phyloP scores from a whole-genome alignment of 2,329 filamentous ascomycete species.

The Rhynchosporium secalis region DNA sequence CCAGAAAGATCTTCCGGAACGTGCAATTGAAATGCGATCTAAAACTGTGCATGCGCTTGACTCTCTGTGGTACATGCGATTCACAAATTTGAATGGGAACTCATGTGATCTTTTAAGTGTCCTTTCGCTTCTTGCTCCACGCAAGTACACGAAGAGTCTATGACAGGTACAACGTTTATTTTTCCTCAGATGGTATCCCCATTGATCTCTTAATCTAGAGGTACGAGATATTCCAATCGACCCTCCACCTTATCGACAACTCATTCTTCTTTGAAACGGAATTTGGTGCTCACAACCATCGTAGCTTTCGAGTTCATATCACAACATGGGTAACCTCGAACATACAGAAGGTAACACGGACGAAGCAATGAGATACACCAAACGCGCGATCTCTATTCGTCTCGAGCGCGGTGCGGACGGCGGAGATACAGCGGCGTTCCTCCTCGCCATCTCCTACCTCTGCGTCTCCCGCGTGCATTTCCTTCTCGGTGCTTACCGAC shows the following conservation, averaged over 20 bases:
- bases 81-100: slow-evolving; percentile 19
- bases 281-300: neutral
- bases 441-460: slow-evolving; percentile 28
- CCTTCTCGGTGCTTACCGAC: slow-evolving; percentile 12
- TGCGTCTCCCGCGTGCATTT: slow-evolving; percentile 21
- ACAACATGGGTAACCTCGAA: slow-evolving; percentile 32
- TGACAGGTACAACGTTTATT: too few relatives aligned
- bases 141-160: slow-evolving; percentile 4
- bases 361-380: slow-evolving; percentile 25
- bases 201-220: slow-evolving; percentile 30
- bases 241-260: too few relatives aligned
- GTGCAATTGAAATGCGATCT: slow-evolving; percentile 15
- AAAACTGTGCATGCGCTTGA: slow-evolving; percentile 21
- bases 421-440: slow-evolving; percentile 18
- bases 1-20: slow-evolving; percentile 19
- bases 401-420: slow-evolving; percentile 1
- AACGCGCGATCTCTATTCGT: slow-evolving; percentile 26
- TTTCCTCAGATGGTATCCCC: slow-evolving; percentile 24
- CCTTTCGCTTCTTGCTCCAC: slow-evolving; percentile 26
- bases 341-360: slow-evolving; percentile 19
- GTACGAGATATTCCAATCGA: slow-evolving; percentile 17
- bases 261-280: too few relatives aligned
- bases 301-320: slow-evolving; percentile 13
- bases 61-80: slow-evolving; percentile 28
- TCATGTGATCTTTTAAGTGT: slow-evolving; percentile 25